A percentile compares a stretch with the other conserved stretches of the same genome.
Conservation (phyloP, 192 early-diverging fungal species). For the Entomortierella beljakovae region DNA sequence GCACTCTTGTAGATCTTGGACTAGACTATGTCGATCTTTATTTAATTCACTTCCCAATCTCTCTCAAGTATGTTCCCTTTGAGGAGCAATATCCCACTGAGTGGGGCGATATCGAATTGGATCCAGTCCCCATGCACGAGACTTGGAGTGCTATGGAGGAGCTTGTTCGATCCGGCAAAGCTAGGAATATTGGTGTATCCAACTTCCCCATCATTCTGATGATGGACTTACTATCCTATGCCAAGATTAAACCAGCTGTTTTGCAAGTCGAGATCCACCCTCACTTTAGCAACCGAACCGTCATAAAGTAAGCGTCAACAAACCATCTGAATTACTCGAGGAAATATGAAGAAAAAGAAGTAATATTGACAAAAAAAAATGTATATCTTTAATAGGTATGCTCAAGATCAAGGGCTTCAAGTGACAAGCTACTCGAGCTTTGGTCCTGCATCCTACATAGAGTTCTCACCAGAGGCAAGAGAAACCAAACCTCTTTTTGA, state of each 20-base stretch:
- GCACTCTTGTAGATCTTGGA: slow-evolving; percentile 62
- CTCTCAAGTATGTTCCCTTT: slow-evolving; percentile 64
- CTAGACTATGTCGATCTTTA: slow-evolving; percentile 75
- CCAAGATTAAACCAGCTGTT: slow-evolving; percentile 73
- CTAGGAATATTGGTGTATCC: slow-evolving; percentile 74
- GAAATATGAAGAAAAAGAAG: too few species aligned
- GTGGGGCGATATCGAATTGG: slow-evolving; percentile 57
- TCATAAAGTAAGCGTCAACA: slow-evolving; percentile 72
- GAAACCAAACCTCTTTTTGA: slow-evolving; percentile 55
- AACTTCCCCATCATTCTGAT: slow-evolving; percentile 69
- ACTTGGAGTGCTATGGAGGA: slow-evolving; percentile 82
- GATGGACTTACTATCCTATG: slow-evolving; percentile 68
- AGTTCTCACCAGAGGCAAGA: slow-evolving; percentile 19
- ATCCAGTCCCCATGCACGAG: slow-evolving; percentile 64
- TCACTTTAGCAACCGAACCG: slow-evolving; percentile 72
- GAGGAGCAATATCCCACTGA: slow-evolving; percentile 57
- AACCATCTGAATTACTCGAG: too few species aligned
- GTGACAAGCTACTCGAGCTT: slow-evolving; percentile 83
- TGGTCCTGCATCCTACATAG: slow-evolving; percentile 58
- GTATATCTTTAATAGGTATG: slow-evolving; percentile 17
- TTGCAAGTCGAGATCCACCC: slow-evolving; percentile 83
- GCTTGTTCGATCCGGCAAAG: slow-evolving; percentile 67
- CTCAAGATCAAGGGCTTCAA: slow-evolving; percentile 65
- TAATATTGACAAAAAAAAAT: too few species aligned
- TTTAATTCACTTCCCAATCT: slow-evolving; percentile 76